These are phyloP conservation scores for Geranomyces michiganensis DNA, from an alignment of 192 early-diverging fungal species.

Conservation along the genomic window DNA sequence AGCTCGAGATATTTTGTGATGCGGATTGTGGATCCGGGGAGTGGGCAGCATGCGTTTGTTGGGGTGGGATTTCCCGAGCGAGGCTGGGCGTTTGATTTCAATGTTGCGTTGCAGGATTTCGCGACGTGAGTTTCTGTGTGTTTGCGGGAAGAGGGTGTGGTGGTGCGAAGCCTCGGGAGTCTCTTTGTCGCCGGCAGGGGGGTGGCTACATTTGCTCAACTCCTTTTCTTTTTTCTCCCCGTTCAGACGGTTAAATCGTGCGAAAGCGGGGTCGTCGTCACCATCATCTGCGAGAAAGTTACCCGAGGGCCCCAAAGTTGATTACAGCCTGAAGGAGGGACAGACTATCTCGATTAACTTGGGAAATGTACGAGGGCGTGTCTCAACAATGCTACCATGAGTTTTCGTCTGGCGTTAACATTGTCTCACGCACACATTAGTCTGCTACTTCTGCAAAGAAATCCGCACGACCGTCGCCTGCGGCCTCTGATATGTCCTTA, in stretches of 20 bases:
- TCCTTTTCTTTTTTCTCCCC: not conserved
- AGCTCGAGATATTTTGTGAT: conserved; percentile 88
- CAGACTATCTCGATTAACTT: conserved; percentile 77
- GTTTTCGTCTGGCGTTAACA: too few species aligned
- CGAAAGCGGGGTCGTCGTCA: conserved; percentile 1
- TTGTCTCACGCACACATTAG: not conserved
- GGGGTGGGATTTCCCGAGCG: conserved; percentile 87
- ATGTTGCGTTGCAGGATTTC: conserved; percentile 85
- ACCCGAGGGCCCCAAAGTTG: conserved; percentile 55
- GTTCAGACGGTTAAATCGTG: conserved; percentile 8
- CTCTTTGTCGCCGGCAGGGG: too few species aligned
- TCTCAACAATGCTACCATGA: conserved; percentile 1
- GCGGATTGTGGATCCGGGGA: conserved; percentile 63
- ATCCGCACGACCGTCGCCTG: not conserved
- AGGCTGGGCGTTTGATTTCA: conserved; percentile 84
- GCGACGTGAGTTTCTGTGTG: conserved; percentile 56
- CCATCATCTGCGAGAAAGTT: not conserved
- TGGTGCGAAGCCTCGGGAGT: too few species aligned
- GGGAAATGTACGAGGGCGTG: conserved; percentile 52
- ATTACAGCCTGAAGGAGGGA: conserved; percentile 80
- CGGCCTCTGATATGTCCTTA: too few species aligned
- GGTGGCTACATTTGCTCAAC: not conserved
- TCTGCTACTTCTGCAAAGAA: conserved; percentile 7
- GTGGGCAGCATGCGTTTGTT: conserved; percentile 78
- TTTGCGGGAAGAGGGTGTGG: not conserved